Evolutionary conservation across 2,329 filamentous ascomycete species (phyloP).

Genomic region (Stagonosporopsis tanaceti): DNA sequence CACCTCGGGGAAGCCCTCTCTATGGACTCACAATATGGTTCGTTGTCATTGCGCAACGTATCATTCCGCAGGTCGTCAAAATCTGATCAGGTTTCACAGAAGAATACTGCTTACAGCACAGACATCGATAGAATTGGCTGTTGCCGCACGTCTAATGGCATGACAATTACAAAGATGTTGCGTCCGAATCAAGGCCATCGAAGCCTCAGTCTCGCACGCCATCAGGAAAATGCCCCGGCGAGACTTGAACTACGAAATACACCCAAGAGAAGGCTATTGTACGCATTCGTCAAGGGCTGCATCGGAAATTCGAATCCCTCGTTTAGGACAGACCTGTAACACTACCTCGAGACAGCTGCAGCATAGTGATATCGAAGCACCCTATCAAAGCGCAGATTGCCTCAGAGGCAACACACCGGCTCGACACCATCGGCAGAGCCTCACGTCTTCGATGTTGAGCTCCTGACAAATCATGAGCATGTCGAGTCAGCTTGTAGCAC

Average conservation of each 20-base stretch:
- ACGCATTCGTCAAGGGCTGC: background rate
- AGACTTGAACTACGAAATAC: background rate
- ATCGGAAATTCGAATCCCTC: slow-evolving; percentile 9
- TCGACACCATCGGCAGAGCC: slow-evolving; percentile 10
- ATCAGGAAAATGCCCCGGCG: background rate
- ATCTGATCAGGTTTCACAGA: background rate
- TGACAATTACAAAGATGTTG: background rate
- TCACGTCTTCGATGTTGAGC: background rate
- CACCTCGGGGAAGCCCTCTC: background rate
- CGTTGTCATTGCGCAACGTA: background rate
- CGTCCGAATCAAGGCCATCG: background rate
- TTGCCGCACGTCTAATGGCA: background rate
- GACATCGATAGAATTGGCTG: background rate
- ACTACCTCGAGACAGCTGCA: slow-evolving; percentile 10
- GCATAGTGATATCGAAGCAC: background rate
- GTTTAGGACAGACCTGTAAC: slow-evolving; percentile 13
- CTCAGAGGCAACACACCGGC: background rate
- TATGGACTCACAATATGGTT: background rate
- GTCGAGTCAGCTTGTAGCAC: slow-evolving; percentile 9
- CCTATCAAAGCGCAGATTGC: background rate
- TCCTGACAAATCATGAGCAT: background rate
- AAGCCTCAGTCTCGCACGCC: background rate
- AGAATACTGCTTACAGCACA: background rate
- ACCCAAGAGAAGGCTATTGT: background rate
- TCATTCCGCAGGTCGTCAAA: background rate